Conservation (phyloP, 2,329 filamentous ascomycete genomes). For the Xylogone sp. region DNA sequence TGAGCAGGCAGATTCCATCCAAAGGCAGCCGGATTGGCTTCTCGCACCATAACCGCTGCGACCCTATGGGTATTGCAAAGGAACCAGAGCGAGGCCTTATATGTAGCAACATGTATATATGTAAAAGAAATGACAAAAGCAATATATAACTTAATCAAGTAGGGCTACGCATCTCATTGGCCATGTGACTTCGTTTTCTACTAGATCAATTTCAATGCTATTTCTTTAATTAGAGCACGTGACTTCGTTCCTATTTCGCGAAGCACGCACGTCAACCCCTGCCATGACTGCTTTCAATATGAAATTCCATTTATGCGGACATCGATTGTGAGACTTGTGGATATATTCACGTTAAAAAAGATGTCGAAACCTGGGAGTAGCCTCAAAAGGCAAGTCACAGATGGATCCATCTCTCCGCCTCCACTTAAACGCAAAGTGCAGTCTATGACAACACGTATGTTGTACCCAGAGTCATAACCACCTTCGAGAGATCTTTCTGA, state of each 20-base stretch:
- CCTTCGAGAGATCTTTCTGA: slow-evolving; percentile 10
- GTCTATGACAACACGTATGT: slow-evolving; percentile 29
- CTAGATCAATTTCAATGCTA: too few species aligned
- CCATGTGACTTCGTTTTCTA: neutral
- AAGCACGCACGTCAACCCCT: neutral
- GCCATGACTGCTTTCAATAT: neutral
- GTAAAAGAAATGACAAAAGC: too few species aligned
- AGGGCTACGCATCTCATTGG: too few species aligned
- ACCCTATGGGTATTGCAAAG: neutral
- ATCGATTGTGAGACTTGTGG: neutral
- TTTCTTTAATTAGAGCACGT: neutral
- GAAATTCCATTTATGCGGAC: neutral
- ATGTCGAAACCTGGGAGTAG: neutral
- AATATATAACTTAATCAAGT: too few species aligned
- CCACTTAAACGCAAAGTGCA: slow-evolving; percentile 28
- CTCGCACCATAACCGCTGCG: neutral
- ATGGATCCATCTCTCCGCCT: slow-evolving; percentile 23
- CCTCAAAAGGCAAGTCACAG: neutral
- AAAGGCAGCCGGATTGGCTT: slow-evolving; percentile 16
- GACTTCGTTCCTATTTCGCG: slow-evolving; percentile 1
- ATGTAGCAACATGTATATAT: neutral
- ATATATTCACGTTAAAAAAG: neutral
- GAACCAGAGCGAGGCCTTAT: too few species aligned
- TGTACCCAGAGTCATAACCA: neutral
- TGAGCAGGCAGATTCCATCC: slow-evolving; percentile 12